Conservation (phyloP, 257 asterid genomes). For the Solanum pinnatisectum region DNA sequence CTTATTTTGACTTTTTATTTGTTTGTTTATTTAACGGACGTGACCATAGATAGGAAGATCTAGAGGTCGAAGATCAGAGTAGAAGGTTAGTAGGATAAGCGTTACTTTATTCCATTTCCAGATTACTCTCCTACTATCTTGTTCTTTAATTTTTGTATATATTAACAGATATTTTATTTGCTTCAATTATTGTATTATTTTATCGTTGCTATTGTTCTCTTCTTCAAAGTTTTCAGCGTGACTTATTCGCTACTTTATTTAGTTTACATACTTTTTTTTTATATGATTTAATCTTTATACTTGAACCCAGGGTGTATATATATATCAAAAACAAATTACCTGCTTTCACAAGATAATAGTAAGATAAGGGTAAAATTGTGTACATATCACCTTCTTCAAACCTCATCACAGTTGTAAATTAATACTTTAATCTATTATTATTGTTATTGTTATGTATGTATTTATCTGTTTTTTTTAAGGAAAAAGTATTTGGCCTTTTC, state of each 20-base stretch:
- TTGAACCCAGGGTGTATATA: not conserved
- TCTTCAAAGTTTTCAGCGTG: not conserved
- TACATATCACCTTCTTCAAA: rapidly evolving
- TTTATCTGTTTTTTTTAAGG: not conserved
- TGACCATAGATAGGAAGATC: not conserved
- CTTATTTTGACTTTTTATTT: not conserved
- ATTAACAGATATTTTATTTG: not conserved
- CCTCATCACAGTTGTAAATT: not conserved
- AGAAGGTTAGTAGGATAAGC: not conserved
- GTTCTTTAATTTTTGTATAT: not conserved
- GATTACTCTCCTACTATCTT: not conserved
- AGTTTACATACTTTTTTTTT: not conserved
- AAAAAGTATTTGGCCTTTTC: not conserved
- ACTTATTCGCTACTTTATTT: not conserved
- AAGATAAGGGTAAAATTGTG: rapidly evolving
- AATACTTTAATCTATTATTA: not conserved
- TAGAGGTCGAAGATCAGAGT: rapidly evolving
- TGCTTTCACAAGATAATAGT: not conserved
- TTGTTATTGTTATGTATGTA: not conserved
- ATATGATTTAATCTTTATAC: not conserved
- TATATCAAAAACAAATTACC: not conserved
- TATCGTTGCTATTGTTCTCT: not conserved
- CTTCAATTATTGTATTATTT: not conserved
- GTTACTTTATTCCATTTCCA: not conserved
- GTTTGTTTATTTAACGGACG: not conserved